Conservation (phyloP, 2,329 filamentous ascomycete genomes). For the Alternaria longipes region DNA sequence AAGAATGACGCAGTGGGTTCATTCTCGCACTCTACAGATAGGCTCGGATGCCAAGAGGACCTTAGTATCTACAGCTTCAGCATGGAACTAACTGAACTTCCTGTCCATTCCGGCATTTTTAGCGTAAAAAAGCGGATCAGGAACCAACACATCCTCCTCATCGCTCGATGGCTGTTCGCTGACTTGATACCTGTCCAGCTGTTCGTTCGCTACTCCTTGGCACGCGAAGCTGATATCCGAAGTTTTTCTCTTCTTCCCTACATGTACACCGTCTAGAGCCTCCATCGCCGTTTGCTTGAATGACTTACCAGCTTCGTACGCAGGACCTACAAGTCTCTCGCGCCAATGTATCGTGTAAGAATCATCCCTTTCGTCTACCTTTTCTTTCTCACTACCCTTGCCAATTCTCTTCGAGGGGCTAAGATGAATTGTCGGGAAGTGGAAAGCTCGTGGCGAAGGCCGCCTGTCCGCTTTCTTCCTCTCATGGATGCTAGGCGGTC, state of each 20-base stretch:
- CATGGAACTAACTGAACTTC: constrained; percentile 27
- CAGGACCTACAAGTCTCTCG: constrained; percentile 13
- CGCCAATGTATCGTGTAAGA: constrained; percentile 20
- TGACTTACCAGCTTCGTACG: constrained; percentile 4
- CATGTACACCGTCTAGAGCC: constrained; percentile 4
- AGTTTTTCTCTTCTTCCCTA: constrained; percentile 18
- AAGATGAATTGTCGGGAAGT: neutral
- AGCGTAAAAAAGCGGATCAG: constrained; percentile 21
- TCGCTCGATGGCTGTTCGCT: neutral
- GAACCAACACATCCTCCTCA: constrained; percentile 6
- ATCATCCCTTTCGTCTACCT: neutral
- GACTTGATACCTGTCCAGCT: constrained; percentile 6
- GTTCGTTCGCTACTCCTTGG: constrained; percentile 22
- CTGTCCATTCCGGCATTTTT: constrained; percentile 15
- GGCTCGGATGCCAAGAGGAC: neutral
- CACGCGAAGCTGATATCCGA: constrained; percentile 36
- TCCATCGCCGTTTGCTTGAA: constrained; percentile 7
- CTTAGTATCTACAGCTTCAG: constrained; percentile 26
- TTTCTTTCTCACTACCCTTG: constrained; percentile 9
- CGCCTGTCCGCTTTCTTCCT: neutral
- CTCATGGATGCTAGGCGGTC: neutral
- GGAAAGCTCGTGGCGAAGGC: neutral
- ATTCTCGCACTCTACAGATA: neutral
- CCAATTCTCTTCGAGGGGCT: neutral
- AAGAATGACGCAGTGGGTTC: neutral